phyloP scores from a whole-genome alignment of 75 land plant species.

The Selaginella moellendorffii region DNA sequence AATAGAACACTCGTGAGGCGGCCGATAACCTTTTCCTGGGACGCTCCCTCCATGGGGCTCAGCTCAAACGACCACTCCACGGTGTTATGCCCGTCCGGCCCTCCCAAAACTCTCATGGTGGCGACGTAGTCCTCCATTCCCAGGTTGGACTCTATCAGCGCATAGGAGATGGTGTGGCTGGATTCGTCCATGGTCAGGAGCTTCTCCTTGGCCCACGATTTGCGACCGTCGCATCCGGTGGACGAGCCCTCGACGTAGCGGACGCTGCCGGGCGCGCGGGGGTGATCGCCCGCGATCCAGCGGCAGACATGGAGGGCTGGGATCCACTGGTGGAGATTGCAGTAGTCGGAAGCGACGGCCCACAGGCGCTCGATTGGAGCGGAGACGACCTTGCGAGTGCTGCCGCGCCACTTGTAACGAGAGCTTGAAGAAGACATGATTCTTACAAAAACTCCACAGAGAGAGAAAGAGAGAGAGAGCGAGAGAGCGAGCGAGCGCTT shows the following conservation, averaged over 20 bases:
- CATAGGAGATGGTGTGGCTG: not conserved
- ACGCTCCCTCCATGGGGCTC: not conserved
- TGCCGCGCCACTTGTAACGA: constrained; percentile 14
- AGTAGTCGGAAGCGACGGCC: constrained; percentile 14
- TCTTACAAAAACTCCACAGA: too few species aligned
- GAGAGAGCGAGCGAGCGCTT: too few species aligned
- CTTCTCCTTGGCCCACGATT: constrained; percentile 12
- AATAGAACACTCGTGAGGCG: not conserved
- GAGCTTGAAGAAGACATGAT: too few species aligned
- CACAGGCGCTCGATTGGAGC: constrained; percentile 7
- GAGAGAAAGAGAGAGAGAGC: too few species aligned
- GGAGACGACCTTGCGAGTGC: not conserved
- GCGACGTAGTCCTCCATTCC: constrained; percentile 5
- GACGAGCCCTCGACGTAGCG: constrained; percentile 4
- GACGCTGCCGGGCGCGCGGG: constrained; percentile 7
- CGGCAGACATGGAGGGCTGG: constrained; percentile 2
- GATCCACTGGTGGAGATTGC: constrained; percentile 10
- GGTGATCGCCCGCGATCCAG: not conserved
- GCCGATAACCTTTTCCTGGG: constrained; percentile 5
- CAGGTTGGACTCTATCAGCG: constrained; percentile 4
- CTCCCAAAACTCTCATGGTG: not conserved
- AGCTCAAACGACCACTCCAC: constrained; percentile 12
- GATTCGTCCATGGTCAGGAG: not conserved
- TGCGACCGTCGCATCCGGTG: not conserved
- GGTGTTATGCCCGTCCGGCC: not conserved